Evolutionary conservation across 2,329 filamentous ascomycete genomes (phyloP), one percentile per base, ranked within the genome.

Genomic region (Calonectria leucothoes): DNA sequence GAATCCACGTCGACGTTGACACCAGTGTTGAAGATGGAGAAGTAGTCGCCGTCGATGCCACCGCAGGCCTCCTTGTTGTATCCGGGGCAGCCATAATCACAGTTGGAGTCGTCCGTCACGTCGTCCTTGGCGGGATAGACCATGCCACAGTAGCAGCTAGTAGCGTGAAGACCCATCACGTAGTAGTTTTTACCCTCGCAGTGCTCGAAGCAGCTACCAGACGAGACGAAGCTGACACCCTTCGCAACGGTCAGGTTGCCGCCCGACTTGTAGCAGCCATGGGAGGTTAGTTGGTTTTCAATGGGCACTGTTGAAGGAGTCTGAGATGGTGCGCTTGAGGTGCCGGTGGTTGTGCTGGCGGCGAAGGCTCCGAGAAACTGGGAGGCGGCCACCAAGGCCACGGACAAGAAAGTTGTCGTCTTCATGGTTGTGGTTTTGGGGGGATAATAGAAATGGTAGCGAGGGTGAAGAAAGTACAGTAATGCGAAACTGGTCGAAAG

Each of bases 101-200:
- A 98, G 20, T 91, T 85, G 10, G 82, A 82, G 80, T 93, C 89
- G 55, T 88, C 85, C 8, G 91, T 89, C 73, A 92, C 82, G 49
- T 86, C 86, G 20, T 85, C 85, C 48, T 86, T 79, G 20, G 92
- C 87, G 0, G 95, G 95, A 61, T 96, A 88, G 72, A 88, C 84
- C 75, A 91, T 85, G 72, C 95, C 95, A 80, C 95, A 98, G 80
- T 88, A 94, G 85, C 95, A 98, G 23, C 88, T 86, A 20, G 90
- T 90, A 23, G 88, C 88, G 10, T 88, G 90, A 55, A 94, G 85
- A 37, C 88, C 94, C 79, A 93, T 91, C 10, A 95, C 93, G 1
- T 88, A 77, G 37, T 83, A 86, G 42, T 89, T 87, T 10, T 86
- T 79, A 0, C 84, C 80, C 3, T 84, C 80, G 79, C 89, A 91